A percentile compares a stretch with the other conserved stretches of the same genome.
phyloP scores from a whole-genome alignment of 306 rosid species.

The Rosa chinensis region DNA sequence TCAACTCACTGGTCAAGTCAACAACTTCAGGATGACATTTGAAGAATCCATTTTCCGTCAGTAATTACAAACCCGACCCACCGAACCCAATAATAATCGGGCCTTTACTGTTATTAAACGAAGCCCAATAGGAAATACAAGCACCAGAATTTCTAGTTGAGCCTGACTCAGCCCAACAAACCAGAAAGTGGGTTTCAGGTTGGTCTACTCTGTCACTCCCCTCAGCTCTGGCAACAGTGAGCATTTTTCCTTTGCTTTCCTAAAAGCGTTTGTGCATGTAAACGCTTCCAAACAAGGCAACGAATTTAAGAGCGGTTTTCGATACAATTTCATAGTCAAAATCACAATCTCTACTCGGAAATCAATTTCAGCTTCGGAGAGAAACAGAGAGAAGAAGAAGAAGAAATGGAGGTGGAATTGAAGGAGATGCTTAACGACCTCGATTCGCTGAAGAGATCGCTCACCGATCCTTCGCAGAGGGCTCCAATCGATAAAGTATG shows the following conservation, averaged over 20 bases:
- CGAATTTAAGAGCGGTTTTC: slow-evolving; percentile 9
- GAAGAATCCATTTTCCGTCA: no score
- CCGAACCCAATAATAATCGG: neutral
- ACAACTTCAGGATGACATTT: no score
- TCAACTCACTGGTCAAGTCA: no score
- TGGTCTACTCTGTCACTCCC: neutral
- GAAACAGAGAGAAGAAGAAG: slow-evolving; percentile 16
- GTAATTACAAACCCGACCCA: no score
- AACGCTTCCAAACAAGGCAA: slow-evolving; percentile 2
- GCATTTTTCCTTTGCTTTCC: neutral
- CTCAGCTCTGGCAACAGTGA: neutral
- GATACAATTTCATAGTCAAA: neutral
- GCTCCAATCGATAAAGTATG: slow-evolving; percentile 59
- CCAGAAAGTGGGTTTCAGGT: neutral
- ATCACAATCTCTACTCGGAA: slow-evolving; percentile 1
- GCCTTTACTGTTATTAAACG: neutral
- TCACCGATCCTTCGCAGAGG: slow-evolving; percentile 59
- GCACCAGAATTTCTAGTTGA: neutral
- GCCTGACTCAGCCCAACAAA: neutral
- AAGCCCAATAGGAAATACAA: neutral
- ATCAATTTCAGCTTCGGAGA: neutral
- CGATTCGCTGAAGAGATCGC: slow-evolving; percentile 68
- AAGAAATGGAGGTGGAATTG: slow-evolving; percentile 69
- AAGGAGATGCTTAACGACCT: slow-evolving; percentile 64
- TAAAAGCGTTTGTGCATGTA: neutral